These are phyloP conservation scores for Plasmopara muralis DNA, from an alignment of 352 stramenopile species.

Conservation along the genomic window DNA sequence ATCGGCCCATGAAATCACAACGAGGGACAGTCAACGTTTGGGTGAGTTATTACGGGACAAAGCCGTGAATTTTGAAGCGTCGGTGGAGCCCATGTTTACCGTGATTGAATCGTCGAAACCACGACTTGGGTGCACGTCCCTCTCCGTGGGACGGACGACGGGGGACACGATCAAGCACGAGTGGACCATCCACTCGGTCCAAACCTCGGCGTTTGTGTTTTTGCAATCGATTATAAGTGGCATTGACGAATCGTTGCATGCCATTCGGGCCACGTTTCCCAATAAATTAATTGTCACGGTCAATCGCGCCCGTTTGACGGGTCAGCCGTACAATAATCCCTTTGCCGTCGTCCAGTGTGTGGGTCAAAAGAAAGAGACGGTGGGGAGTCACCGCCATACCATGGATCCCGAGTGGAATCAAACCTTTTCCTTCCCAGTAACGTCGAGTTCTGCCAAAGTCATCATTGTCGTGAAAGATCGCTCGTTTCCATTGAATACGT, in stretches of 20 bases:
- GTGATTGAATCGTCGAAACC: conserved; percentile 68
- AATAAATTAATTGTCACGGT: conserved; percentile 89
- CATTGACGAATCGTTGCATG: conserved; percentile 66
- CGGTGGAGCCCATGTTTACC: conserved; percentile 76
- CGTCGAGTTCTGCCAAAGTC: conserved; percentile 60
- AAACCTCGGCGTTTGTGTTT: conserved; percentile 85
- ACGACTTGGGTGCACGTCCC: conserved; percentile 61
- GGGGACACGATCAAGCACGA: conserved; percentile 66
- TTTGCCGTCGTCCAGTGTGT: conserved; percentile 75
- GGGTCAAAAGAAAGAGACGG: conserved; percentile 83
- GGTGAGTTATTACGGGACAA: conserved; percentile 61
- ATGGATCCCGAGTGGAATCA: conserved; percentile 89
- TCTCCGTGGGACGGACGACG: conserved; percentile 70
- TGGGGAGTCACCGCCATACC: conserved; percentile 82
- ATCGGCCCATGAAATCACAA: conserved; percentile 65
- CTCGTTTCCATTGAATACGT: conserved; percentile 68
- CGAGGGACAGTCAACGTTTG: conserved; percentile 40
- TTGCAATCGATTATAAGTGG: conserved; percentile 68
- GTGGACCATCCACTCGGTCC: conserved; percentile 80
- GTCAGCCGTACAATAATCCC: conserved; percentile 84
- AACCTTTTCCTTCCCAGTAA: conserved; percentile 84
- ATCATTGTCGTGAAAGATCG: conserved; percentile 68
- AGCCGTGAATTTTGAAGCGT: conserved; percentile 81
- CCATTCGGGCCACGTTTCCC: conserved; percentile 77
- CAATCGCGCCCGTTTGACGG: conserved; percentile 72